Evolutionary conservation across 441 rosid genomes (phyloP), one percentile per base, ranked within the genome.

Genomic region (Gossypium davidsonii): DNA sequence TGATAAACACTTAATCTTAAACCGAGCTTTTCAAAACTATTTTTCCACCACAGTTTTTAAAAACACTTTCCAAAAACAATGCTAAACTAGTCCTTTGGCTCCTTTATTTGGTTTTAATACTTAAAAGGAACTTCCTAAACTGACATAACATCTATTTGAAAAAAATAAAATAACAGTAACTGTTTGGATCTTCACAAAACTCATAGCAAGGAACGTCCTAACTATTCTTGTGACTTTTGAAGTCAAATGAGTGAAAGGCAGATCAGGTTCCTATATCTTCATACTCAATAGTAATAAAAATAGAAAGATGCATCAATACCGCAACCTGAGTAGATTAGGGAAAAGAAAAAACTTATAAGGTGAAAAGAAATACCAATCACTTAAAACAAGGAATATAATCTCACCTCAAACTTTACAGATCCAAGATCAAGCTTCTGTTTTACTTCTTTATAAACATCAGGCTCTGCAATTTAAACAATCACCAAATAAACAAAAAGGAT

Each of bases 351-450:
- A 62, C n/a, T 37, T 7, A 8, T 62, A 37, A 17, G 67, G 49
- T 62, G 46, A 61, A 61, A 31, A 25, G 57, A 46, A 14, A 20
- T 26, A 25, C 52, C 25, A 21, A 20, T 53, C 25, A 20, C 11
- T 18, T 20, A 34, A 70, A 70, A 34, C 49, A 37, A 37, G 63
- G 73, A 18, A 55, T 1, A 44, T 72, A 72, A 61, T 73, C 88
- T 76, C 74, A 92, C 97, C 99, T 95, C 96, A 83, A 92, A 91
- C 83, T 92, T 95, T 79, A 95, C 98, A 63, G 92, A 77, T 73
- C 96, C 99, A 77, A 90, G 88, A 78, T 90, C 97, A 77, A 92
- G 84, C 83, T 92, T 95, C 84, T 83, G 94, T 86, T 88, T 95
- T 79, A 95, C 96, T 86, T 95, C 99, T 82, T 82, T 92, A 56